Conservation (phyloP, 495 filamentous ascomycete species). For the Penicillium atrosanguineum region DNA sequence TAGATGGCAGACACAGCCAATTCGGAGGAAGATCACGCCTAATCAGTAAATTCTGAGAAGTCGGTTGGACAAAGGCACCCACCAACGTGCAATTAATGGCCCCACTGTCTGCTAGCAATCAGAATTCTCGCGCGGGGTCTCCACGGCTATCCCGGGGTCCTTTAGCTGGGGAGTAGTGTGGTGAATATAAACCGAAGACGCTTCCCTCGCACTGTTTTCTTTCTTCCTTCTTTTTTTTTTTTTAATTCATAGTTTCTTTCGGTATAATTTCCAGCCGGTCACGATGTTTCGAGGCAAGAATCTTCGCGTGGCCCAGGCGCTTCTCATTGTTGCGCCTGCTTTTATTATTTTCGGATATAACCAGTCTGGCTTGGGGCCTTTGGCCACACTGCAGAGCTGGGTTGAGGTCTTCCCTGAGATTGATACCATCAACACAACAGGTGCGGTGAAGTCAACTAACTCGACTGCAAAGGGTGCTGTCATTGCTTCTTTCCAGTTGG, state of each 20-base stretch:
- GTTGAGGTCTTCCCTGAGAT: slow-evolving; percentile 32
- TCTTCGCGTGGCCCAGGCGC: slow-evolving; percentile 25
- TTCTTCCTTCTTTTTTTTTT: not conserved
- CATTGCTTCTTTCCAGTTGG: slow-evolving; percentile 42
- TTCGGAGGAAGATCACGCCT: not conserved
- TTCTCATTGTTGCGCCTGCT: slow-evolving; percentile 37
- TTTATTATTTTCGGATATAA: slow-evolving; percentile 39
- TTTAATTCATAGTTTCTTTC: not conserved
- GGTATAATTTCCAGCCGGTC: not conserved
- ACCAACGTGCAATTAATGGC: slow-evolving; percentile 1
- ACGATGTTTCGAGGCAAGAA: slow-evolving; percentile 12
- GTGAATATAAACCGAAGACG: slow-evolving; percentile 1
- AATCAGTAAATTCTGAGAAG: not conserved
- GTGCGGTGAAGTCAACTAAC: slow-evolving; percentile 21
- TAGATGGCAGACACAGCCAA: not conserved
- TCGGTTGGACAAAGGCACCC: not conserved
- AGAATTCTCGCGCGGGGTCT: slow-evolving; percentile 10
- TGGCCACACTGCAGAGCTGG: slow-evolving; percentile 29
- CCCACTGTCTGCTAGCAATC: not conserved
- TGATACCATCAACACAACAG: slow-evolving; percentile 31
- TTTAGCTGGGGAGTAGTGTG: not conserved
- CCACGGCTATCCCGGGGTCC: slow-evolving; percentile 2
- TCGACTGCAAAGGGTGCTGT: slow-evolving; percentile 41
- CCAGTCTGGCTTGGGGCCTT: slow-evolving; percentile 27
- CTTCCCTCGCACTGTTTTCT: not conserved